These are phyloP conservation scores for Plasmodium vivax DNA, from an alignment of 169 alveolate species.

Conservation along the genomic window DNA sequence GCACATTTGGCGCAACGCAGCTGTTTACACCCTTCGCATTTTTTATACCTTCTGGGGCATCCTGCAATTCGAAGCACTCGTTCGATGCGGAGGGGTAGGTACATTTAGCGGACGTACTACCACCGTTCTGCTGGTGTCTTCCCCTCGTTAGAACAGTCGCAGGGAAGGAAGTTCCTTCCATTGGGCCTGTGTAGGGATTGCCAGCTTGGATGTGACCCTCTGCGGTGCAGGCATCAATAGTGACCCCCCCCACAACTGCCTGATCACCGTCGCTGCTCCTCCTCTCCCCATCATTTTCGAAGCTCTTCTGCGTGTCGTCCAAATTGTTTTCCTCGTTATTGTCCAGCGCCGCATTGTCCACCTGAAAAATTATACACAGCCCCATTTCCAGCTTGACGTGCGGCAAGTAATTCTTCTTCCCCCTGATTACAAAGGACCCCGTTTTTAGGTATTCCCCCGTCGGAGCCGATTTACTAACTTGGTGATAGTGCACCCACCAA, in stretches of 20 bases:
- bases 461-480: constrained; percentile 97
- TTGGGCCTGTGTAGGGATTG: neutral
- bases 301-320: neutral
- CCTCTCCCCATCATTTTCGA: neutral
- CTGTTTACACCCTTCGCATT: neutral
- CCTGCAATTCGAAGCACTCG: neutral
- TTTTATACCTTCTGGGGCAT: neutral
- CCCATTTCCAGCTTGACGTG: constrained; percentile 96
- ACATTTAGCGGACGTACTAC: neutral
- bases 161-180: neutral
- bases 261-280: neutral
- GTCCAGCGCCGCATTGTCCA: neutral
- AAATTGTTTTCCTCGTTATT: neutral
- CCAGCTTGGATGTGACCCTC: neutral
- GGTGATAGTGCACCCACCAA: constrained; percentile 97
- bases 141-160: neutral
- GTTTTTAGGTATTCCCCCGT: constrained; percentile 94
- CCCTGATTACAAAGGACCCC: constrained; percentile 96
- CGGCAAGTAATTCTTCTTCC: constrained; percentile 94
- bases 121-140: neutral
- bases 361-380: constrained; percentile 86
- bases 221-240: neutral
- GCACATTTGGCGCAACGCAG: neutral
- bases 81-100: neutral
- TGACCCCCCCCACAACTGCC: neutral